Percentiles rank a stretch among this genome's conserved stretches.
Conservation (phyloP, 306 rosid species). For the Malus sieversii region DNA sequence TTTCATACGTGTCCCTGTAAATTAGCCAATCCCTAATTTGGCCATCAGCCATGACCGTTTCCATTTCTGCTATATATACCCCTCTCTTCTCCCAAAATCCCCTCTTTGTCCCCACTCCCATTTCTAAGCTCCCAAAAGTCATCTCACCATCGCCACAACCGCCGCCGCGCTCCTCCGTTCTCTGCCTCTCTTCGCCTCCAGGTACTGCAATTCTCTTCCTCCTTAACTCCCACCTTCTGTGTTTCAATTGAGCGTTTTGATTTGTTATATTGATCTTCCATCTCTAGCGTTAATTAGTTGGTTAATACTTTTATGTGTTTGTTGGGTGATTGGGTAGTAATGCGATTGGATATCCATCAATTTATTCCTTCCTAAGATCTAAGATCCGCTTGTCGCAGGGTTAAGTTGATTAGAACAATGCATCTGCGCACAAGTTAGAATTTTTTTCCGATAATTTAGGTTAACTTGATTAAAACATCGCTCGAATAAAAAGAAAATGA, state of each 20-base stretch:
- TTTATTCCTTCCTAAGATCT: background rate
- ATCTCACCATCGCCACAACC: background rate
- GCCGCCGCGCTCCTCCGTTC: background rate
- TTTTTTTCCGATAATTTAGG: background rate
- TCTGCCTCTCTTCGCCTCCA: background rate
- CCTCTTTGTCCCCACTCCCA: background rate
- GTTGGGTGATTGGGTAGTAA: background rate
- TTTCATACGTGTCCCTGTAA: background rate
- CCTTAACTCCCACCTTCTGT: background rate
- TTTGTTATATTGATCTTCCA: background rate
- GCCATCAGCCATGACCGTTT: background rate
- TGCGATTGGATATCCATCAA: background rate
- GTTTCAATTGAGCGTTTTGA: background rate
- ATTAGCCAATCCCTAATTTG: no score
- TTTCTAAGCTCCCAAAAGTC: background rate
- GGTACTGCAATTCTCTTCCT: constrained; percentile 1
- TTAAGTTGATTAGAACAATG: background rate
- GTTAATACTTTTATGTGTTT: background rate
- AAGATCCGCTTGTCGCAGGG: background rate
- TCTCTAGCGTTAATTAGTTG: background rate
- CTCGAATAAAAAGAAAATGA: no score
- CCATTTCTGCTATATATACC: constrained; percentile 4
- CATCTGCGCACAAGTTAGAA: background rate
- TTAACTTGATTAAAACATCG: no score
- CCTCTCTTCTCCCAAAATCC: background rate